Evolutionary conservation across 345 rosid species (phyloP), one percentile per base, ranked within the genome.

Genomic region (Isatis tinctoria): DNA sequence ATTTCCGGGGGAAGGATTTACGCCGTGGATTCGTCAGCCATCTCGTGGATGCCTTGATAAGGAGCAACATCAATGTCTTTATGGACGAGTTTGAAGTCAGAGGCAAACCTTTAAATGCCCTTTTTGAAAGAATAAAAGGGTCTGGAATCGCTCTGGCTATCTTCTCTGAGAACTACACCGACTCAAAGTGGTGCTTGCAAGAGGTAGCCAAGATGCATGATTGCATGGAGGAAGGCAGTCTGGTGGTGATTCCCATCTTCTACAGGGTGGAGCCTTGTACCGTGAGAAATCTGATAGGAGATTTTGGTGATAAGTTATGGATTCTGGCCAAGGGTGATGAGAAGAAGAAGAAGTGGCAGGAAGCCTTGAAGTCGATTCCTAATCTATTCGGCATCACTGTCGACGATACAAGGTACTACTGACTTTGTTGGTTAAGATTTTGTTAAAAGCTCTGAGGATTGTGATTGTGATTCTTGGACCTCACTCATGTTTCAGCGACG

Each of bases 301-400:
- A 0, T 0, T 70, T 70, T 0, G 66, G 74, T 58, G 20, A 33
- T 48, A 10, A 5, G 8, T 48, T 48, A 27, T 18, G 54, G 54
- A 5, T 4, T 49, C 56, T 49, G 12, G 56, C 56, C 1, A 49
- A 22, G 4, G 56, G 30, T 49, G n/a, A 49, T 49, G 56, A 49
- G 56, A 18, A 26, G 6, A 48, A 65, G 22, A 74, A 60, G 18
- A 13, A 28, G n/a, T 77, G 80, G 76, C 48, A 62, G 35, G 12
- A 69, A 78, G 68, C 77, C 66, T 17, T 45, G 9, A 6, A 24
- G 4, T 30, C 30, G 43, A 69, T 69, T 57, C 65, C 73, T 43
- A 6, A 69, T 2, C 12, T 69, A 18, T 56, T 20, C 43, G 73
- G 73, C 13, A 56, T 69, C 44, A 57, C 7, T 3, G 11, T 69